Conservation (phyloP, 352 stramenopile genomes). For the Phytophthora pinifolia region DNA sequence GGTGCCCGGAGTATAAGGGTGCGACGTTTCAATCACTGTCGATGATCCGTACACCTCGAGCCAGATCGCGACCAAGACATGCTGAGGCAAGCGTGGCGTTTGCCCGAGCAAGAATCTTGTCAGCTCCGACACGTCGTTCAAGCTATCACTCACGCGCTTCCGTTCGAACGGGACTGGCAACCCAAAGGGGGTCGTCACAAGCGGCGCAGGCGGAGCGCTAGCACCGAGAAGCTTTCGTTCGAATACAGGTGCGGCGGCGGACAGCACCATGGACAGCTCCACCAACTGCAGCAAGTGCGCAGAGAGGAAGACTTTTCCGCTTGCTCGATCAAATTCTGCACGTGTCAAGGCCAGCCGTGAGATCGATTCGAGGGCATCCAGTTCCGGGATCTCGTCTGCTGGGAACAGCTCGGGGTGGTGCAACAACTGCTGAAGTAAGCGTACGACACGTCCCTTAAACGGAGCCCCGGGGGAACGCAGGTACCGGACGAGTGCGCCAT, state of each 20-base stretch:
- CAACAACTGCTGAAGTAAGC: conserved; percentile 76
- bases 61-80: conserved; percentile 72
- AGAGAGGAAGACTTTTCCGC: conserved; percentile 72
- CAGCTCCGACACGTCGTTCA: conserved; percentile 58
- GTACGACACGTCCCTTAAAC: conserved; percentile 79
- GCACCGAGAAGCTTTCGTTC: conserved; percentile 23
- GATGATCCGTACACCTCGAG: conserved; percentile 73
- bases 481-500: conserved; percentile 78
- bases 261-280: conserved; percentile 70
- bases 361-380: conserved; percentile 66
- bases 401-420: conserved; percentile 64
- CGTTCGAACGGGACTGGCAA: conserved; percentile 48
- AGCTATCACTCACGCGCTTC: conserved; percentile 37
- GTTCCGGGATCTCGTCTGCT: conserved; percentile 50
- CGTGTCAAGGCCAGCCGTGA: conserved; percentile 54
- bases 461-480: conserved; percentile 74
- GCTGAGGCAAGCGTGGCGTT: conserved; percentile 40
- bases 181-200: conserved; percentile 23
- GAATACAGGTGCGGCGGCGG: conserved; percentile 39
- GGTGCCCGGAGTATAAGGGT: conserved; percentile 49
- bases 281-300: conserved; percentile 76
- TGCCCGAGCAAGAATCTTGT: conserved; percentile 66
- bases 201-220: not conserved
- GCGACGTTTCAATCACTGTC: conserved; percentile 57
- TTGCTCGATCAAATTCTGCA: conserved; percentile 56